A percentile compares a stretch with the other conserved stretches of the same genome.
Conservation (phyloP, 2,329 filamentous ascomycete species). For the Aulographum hederae region DNA sequence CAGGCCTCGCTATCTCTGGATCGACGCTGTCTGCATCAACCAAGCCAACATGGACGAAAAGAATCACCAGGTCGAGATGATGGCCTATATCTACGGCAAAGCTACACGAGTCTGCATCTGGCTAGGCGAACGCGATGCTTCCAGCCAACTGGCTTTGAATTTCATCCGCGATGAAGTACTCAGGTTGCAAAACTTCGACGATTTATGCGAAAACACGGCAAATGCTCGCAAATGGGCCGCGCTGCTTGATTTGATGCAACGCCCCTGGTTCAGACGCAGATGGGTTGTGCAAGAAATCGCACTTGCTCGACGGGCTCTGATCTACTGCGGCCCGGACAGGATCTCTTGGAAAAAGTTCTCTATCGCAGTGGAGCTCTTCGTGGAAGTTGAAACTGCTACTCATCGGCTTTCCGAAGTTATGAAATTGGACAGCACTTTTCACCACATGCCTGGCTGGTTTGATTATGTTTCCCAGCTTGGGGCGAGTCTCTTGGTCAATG, state of each 20-base stretch:
- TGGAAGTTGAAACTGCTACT: conserved; percentile 19
- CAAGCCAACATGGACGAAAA: conserved; percentile 10
- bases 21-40: conserved; percentile 19
- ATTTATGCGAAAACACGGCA: conserved; percentile 9
- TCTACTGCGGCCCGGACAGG: conserved; percentile 19
- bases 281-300: conserved; percentile 27
- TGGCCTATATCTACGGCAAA: conserved; percentile 16
- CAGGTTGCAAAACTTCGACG: conserved; percentile 16
- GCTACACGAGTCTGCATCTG: conserved; percentile 15
- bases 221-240: conserved; percentile 13
- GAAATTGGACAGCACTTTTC: conserved; percentile 10
- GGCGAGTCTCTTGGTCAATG: conserved; percentile 18
- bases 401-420: conserved; percentile 19
- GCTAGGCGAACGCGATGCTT: conserved; percentile 14
- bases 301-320: conserved; percentile 13
- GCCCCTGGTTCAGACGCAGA: conserved; percentile 15
- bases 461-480: conserved; percentile 17
- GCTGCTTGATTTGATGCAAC: conserved; percentile 18
- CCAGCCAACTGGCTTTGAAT: conserved; percentile 12
- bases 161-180: conserved; percentile 15
- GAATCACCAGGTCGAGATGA: conserved; percentile 17
- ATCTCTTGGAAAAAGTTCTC: conserved; percentile 21
- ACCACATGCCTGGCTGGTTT: conserved; percentile 14
- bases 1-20: conserved; percentile 12
- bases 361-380: conserved; percentile 19